Conservation (phyloP, 2,329 filamentous ascomycete genomes). For the Fusarium marasasianum region DNA sequence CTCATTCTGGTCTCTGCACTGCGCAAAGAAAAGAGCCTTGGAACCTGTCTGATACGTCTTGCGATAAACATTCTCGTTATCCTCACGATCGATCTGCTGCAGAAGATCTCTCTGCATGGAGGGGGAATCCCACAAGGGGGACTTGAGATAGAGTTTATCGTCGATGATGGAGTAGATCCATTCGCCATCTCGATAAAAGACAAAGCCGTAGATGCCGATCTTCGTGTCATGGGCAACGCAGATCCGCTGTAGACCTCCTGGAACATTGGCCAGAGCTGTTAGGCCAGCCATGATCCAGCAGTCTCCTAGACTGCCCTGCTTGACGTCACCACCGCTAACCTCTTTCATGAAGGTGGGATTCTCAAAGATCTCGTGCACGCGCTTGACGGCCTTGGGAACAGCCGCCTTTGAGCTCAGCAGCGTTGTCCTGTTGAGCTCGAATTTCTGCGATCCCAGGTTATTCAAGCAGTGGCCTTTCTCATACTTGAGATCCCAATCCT, state of each 20-base stretch:
- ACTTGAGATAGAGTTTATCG: slow-evolving; percentile 87
- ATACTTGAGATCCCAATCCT: slow-evolving; percentile 76
- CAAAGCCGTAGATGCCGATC: slow-evolving; percentile 89
- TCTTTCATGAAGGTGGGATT: slow-evolving; percentile 74
- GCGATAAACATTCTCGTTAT: slow-evolving; percentile 76
- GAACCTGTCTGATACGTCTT: slow-evolving; percentile 79
- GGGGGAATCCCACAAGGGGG: slow-evolving; percentile 82
- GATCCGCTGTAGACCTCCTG: slow-evolving; percentile 74
- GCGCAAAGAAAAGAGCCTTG: slow-evolving; percentile 80
- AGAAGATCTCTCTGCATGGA: slow-evolving; percentile 78
- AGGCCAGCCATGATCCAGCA: slow-evolving; percentile 86
- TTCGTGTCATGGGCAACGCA: slow-evolving; percentile 78
- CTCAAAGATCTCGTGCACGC: slow-evolving; percentile 78
- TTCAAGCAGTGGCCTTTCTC: slow-evolving; percentile 66
- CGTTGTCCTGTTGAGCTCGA: slow-evolving; percentile 59
- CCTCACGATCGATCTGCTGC: slow-evolving; percentile 78
- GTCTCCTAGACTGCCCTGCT: slow-evolving; percentile 80
- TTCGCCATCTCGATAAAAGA: slow-evolving; percentile 87
- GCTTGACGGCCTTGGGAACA: slow-evolving; percentile 78
- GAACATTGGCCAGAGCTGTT: slow-evolving; percentile 78
- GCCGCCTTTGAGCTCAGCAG: slow-evolving; percentile 57
- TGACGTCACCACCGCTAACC: slow-evolving; percentile 76
- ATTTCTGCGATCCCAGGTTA: slow-evolving; percentile 60
- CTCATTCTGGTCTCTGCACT: slow-evolving; percentile 79
- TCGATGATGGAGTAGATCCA: slow-evolving; percentile 94